phyloP scores from a whole-genome alignment of 2,329 filamentous ascomycete genomes.

The Colletotrichum sp. region DNA sequence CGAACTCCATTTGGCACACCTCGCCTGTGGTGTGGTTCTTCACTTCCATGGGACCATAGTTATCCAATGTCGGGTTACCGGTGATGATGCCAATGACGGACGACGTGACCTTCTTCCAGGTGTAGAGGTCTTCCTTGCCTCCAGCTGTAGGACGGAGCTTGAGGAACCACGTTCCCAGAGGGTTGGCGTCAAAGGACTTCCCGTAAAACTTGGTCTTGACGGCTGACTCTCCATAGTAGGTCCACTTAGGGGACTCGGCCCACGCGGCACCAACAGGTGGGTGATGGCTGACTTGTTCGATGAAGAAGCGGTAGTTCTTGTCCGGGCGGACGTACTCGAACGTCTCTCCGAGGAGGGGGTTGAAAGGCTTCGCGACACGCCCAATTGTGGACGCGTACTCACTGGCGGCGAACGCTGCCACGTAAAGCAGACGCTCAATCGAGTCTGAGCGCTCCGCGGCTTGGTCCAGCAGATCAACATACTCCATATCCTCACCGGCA shows the following conservation, averaged over 20 bases:
- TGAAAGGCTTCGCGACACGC: conserved; percentile 97
- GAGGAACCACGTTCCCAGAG: conserved; percentile 95
- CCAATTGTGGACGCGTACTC: conserved; percentile 98
- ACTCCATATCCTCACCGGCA: conserved; percentile 98
- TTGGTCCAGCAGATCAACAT: conserved; percentile 87
- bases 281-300: conserved; percentile 98
- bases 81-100: conserved; percentile 99
- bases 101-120: conserved; percentile 98
- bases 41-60: conserved; percentile 96
- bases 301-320: conserved; percentile 97
- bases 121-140: conserved; percentile 86
- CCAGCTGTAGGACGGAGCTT: conserved; percentile 78
- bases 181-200: conserved; percentile 96
- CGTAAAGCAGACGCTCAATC: conserved; percentile 90
- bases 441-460: conserved; percentile 87
- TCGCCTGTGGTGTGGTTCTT: conserved; percentile 98
- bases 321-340: conserved; percentile 96
- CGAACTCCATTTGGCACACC: conserved; percentile 89
- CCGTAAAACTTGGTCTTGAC: conserved; percentile 98
- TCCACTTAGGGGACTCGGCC: conserved; percentile 93
- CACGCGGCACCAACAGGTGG: conserved; percentile 92
- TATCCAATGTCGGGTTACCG: conserved; percentile 94
- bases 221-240: conserved; percentile 95
- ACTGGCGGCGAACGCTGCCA: conserved; percentile 93
- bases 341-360: conserved; percentile 93